These are phyloP conservation scores for Mortierella sp. DNA, from an alignment of 371 early-diverging fungal species.

Conservation along the genomic window DNA sequence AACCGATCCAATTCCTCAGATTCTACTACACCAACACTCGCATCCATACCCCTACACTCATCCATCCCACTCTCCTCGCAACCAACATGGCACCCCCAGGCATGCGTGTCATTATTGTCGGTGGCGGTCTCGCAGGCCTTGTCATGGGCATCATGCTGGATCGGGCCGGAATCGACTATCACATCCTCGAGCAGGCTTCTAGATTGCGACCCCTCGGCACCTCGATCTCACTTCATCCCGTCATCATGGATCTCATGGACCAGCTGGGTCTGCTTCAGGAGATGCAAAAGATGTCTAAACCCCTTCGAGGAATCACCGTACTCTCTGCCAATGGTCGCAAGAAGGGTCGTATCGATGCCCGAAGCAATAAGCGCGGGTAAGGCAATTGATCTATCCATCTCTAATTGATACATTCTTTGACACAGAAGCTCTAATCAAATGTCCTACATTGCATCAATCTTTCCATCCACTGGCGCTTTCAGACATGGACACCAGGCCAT, in stretches of 20 bases:
- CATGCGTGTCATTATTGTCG: slow-evolving; percentile 35
- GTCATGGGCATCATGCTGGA: slow-evolving; percentile 51
- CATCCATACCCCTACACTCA: neutral
- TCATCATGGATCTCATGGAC: slow-evolving; percentile 39
- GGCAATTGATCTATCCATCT: neutral
- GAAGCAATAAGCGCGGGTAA: slow-evolving; percentile 44
- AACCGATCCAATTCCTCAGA: neutral
- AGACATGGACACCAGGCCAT: slow-evolving; percentile 43
- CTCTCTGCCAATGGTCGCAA: slow-evolving; percentile 41
- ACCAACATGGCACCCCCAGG: slow-evolving; percentile 20
- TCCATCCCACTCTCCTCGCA: neutral
- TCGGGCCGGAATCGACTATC: slow-evolving; percentile 48
- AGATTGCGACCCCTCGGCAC: slow-evolving; percentile 47
- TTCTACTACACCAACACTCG: neutral
- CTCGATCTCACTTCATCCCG: slow-evolving; percentile 49
- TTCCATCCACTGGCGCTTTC: too few species aligned
- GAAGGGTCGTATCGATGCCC: slow-evolving; percentile 45
- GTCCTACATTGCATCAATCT: too few species aligned
- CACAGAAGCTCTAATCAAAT: too few species aligned
- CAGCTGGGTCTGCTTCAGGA: slow-evolving; percentile 45
- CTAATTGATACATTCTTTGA: too few species aligned
- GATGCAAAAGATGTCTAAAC: slow-evolving; percentile 33
- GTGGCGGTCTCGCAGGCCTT: slow-evolving; percentile 43
- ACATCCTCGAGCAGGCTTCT: slow-evolving; percentile 51
- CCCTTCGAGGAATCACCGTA: slow-evolving; percentile 39